phyloP scores from a whole-genome alignment of 2,329 filamentous ascomycete genomes.

The Penicillium sp. region DNA sequence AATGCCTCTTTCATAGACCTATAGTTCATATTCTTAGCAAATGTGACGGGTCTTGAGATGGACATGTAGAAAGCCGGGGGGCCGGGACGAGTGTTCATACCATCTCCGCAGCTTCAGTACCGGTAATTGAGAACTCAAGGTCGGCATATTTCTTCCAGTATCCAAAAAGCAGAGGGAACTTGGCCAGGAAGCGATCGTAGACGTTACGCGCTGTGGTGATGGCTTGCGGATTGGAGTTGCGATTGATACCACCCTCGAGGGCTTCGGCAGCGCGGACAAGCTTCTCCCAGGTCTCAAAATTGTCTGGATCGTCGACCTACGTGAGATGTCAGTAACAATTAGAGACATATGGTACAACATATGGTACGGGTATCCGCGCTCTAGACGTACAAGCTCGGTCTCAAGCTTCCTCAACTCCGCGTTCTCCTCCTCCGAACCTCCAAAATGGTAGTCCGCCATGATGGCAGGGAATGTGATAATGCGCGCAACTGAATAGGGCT shows the following conservation, averaged over 20 bases:
- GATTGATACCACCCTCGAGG: conserved; percentile 90
- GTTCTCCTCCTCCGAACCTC: conserved; percentile 78
- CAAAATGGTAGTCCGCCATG: conserved; percentile 76
- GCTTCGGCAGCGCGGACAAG: conserved; percentile 79
- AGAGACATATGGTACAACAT: not conserved
- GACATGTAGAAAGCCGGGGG: not conserved
- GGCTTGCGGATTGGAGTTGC: conserved; percentile 93
- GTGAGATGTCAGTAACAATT: conserved; percentile 2
- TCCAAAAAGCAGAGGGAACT: conserved; percentile 93
- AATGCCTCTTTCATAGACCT: conserved; percentile 95
- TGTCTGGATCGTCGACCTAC: conserved; percentile 74
- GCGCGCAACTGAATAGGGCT: conserved; percentile 4
- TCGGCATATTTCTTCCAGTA: conserved; percentile 99
- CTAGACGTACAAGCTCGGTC: conserved; percentile 69
- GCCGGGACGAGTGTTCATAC: conserved; percentile 53
- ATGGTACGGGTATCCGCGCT: not conserved
- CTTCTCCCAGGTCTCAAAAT: conserved; percentile 94
- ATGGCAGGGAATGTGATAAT: conserved; percentile 18
- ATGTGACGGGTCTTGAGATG: not conserved
- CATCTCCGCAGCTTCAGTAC: conserved; percentile 96
- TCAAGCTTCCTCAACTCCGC: conserved; percentile 79
- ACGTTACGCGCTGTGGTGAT: conserved; percentile 83
- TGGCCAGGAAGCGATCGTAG: conserved; percentile 90
- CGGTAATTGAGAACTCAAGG: conserved; percentile 93
- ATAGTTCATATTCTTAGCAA: conserved; percentile 18